Evolutionary conservation across 2,329 filamentous ascomycete genomes (phyloP).

Genomic region (Claviceps monticola): DNA sequence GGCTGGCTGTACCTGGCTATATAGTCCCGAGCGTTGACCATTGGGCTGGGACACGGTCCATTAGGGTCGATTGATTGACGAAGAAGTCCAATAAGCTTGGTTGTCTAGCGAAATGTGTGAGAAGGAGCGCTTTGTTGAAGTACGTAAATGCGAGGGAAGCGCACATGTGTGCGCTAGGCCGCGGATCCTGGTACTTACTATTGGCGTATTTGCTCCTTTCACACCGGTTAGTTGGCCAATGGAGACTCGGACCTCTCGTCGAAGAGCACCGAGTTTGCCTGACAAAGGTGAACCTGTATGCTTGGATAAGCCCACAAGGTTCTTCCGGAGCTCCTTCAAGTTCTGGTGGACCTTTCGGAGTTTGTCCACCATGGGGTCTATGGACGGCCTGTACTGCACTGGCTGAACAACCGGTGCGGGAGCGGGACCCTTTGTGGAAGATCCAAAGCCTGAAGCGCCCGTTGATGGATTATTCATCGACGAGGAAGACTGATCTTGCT

Average conservation of each 20-base stretch:
- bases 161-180: not conserved
- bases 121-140: not conserved
- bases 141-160: no score
- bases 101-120: slow-evolving; percentile 14
- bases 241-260: slow-evolving; percentile 55
- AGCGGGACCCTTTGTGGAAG: slow-evolving; percentile 1
- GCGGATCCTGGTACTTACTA: slow-evolving; percentile 17
- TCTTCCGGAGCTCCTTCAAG: slow-evolving; percentile 55
- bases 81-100: slow-evolving; percentile 28
- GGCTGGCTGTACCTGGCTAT: slow-evolving; percentile 32
- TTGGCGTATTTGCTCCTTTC: slow-evolving; percentile 41
- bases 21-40: slow-evolving; percentile 41
- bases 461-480: not conserved
- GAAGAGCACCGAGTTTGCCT: slow-evolving; percentile 53
- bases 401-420: not conserved
- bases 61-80: slow-evolving; percentile 32
- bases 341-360: slow-evolving; percentile 57
- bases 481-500: not conserved
- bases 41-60: slow-evolving; percentile 35
- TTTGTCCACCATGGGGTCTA: slow-evolving; percentile 25
- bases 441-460: not conserved
- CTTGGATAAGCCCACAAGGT: slow-evolving; percentile 43
- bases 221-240: slow-evolving; percentile 61
- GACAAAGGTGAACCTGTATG: slow-evolving; percentile 37
- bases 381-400: slow-evolving; percentile 1